Base-by-base conservation (phyloP, 176 grass and related monocot genomes). In the Poa annua region DNA sequence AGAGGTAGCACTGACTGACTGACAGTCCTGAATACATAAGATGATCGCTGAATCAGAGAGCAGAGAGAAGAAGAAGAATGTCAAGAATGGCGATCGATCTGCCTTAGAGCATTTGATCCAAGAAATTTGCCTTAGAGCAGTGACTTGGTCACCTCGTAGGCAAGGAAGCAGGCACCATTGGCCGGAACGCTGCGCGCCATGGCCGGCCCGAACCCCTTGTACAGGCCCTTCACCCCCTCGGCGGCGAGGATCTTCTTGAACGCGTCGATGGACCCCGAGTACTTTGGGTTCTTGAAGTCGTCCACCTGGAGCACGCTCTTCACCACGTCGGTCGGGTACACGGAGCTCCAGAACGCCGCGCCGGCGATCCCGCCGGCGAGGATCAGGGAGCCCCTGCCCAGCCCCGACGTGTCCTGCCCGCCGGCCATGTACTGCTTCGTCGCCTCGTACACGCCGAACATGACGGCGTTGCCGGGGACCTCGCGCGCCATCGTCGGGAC, bases 281-380 rank as follows among this genome's bases (percentile, higher is more conserved):
- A 97, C 45, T 90, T 97, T 10, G 89, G 94, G 53, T 91, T 93
- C 88, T 88, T 96, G 87, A 77, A 88, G 80, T 93, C 91, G 57
- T 96, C 94, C 49, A 96, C 94, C 94, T 92, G 94, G 78, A 96
- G 78, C 72, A 89, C 86, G 77, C 94, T 97, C 87, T 97, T 93
- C 15, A 93, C 86, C 16, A 97, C 91, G 83, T 97, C 94, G 14
- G 91, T 88, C 45, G 94, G 91, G 82, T 97, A 97, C 71, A 97
- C 88, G 16, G 68, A 45, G n/a, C 26, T 13, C 94, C 94, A 94
- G 87, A 92, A 91, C 29, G 94, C 87, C 7, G 87, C 91, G 11
- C 91, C 94, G 13, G 94, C 91, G 24, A 97, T 26, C 1, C 89
- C 94, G 45, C 94, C 94, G 1, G 94, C 89, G 42, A 92, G 17